Evolutionary conservation across 106 monocot genomes (phyloP), one percentile per base, ranked within the genome.

Genomic region (Triglochin maritima): DNA sequence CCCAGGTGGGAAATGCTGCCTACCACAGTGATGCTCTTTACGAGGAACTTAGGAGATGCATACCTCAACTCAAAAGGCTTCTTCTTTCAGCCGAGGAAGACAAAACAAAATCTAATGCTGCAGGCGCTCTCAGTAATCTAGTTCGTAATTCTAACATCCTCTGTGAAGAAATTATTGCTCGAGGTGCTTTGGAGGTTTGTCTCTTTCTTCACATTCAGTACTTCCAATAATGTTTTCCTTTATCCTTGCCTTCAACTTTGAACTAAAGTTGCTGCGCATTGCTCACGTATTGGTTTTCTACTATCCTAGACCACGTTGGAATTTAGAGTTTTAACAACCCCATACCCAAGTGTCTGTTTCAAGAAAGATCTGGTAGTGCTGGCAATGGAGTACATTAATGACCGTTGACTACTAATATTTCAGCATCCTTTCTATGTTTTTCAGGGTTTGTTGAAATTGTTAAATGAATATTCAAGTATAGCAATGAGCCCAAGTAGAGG

Each of bases 71-170:
- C 15, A 80, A 84, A 44, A 80, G 73, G 44, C 79, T 92, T 74
- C 69, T 95, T 14, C 72, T 86, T 59, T 86, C 84, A 6, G 49
- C 62, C 9, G 98, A 98, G 57, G 98, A 98, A 70, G 92, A 89
- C 49, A 98, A 98, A 81, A 98, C 92, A 51, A 98, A 92, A 66
- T 76, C 82, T 13, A 98, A 92, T 83, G 92, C 92, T 62, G 92
- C 98, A 11, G 98, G 98, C 13, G 98, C 98, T 61, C 82, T 98
- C 7, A 92, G 98, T 58, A 98, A 98, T 77, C 86, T 98, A 47
- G 84, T 98, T 50, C 83, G 98, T 13, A 88, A 92, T 70, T 88
- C 92, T 55, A 77, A 78, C 50, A 16, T 66, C 9, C 86, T 98
- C 4, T 98, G 91, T 61, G 84, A 81, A 76, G 86, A 86, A 49